Conservation (phyloP, 139 green algal species). For the Dunaliella primolecta region DNA sequence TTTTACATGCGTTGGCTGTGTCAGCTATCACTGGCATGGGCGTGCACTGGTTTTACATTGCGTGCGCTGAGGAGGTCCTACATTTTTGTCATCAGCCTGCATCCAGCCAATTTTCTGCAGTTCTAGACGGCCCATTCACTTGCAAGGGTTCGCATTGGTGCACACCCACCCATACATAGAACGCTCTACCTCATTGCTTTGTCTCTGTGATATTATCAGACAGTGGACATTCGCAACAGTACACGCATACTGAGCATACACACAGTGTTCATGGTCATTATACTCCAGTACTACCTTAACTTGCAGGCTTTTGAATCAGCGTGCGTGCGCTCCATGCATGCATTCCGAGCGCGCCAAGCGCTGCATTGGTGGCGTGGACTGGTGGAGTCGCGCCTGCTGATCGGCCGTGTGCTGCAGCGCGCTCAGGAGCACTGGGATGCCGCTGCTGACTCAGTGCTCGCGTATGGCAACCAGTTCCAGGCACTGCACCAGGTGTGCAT, state of each 20-base stretch:
- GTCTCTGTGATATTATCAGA: too few relatives aligned
- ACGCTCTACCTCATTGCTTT: too few relatives aligned
- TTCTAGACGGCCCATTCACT: background rate
- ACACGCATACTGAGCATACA: background rate
- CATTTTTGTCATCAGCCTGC: too few relatives aligned
- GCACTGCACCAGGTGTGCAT: background rate
- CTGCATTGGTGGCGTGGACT: background rate
- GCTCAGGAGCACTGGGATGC: background rate
- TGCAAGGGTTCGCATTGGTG: background rate
- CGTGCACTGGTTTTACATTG: too few relatives aligned
- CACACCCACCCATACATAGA: background rate
- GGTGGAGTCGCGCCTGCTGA: background rate
- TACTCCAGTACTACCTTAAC: background rate
- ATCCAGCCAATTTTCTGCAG: background rate
- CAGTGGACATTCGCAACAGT: too few relatives aligned
- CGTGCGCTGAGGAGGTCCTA: too few relatives aligned
- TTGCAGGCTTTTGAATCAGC: background rate
- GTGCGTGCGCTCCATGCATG: background rate
- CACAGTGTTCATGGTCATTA: too few relatives aligned
- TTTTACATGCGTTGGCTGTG: too few relatives aligned
- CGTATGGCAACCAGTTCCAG: background rate
- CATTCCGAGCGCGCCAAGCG: background rate
- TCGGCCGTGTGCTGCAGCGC: background rate
- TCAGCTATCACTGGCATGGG: too few relatives aligned
- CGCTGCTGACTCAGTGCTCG: background rate